Evolutionary conservation across 2,329 filamentous ascomycete species (phyloP), one percentile per base, ranked within the genome.

Genomic region (Grosmannia serpens): DNA sequence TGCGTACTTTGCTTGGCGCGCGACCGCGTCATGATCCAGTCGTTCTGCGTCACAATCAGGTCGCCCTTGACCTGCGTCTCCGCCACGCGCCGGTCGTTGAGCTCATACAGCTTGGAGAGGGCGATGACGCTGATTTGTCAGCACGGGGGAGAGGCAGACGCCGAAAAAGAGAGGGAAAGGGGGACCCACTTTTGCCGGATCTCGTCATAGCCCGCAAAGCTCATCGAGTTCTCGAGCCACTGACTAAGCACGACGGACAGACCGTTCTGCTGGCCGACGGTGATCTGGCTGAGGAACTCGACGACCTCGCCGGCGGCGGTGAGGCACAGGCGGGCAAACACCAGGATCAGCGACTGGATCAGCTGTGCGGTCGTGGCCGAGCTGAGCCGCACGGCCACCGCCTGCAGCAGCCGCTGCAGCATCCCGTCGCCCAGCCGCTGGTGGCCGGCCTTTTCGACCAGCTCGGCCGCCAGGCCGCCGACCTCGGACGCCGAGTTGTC

Each of bases 121-220:
- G 94, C 94, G 65, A 96, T 92, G 60, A 96, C 89, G 68, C 88
- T 92, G 50, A 41, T 22, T 20, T 44, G 52, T 31, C 63, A 77
- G 67, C 4, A 29, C 15, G n/a, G n/a, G n/a, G n/a, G n/a, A n/a
- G n/a, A n/a, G n/a, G n/a, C n/a, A n/a, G n/a, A n/a, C n/a, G n/a
- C n/a, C n/a, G n/a, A 46, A 20, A 24, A 75, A 72, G 54, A 61
- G 15, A 10, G 27, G 22, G 31, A 27, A 0, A n/a, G 22, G 33
- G 22, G 27, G 15, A 11, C 85, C 71, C 76, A 91, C 88, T 97
- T 99, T 71, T 96, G 90, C 65, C 91, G 84, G 65, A 97, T 97
- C 71, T 96, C 92, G 66, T 97, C 91, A 66, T 96, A 99, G 15
- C 94, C 94, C n/a, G 91, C 91, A 73, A 99, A 99, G 71, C 88